Conservation (phyloP, 2,329 filamentous ascomycete species). For the Botryosphaeria dothidea region DNA sequence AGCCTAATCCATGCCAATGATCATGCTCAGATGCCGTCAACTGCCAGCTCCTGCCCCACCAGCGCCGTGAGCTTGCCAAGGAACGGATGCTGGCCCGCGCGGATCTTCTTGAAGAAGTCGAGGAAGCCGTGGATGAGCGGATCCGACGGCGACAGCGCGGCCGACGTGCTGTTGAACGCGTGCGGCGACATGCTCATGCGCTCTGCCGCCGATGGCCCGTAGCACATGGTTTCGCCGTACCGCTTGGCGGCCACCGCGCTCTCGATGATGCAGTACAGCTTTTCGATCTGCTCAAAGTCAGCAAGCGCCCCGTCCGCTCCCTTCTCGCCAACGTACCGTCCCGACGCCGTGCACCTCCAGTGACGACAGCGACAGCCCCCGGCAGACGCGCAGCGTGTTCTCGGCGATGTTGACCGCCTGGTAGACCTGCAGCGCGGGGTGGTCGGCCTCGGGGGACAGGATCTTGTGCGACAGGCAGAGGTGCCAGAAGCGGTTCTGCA, state of each 20-base stretch:
- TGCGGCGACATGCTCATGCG: constrained; percentile 2
- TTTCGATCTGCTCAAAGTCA: constrained; percentile 11
- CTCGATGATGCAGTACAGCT: constrained; percentile 18
- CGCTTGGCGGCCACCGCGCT: constrained; percentile 21
- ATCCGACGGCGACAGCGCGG: neutral
- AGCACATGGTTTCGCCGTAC: constrained; percentile 9
- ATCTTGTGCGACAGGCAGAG: constrained; percentile 41
- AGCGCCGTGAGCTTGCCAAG: constrained; percentile 5
- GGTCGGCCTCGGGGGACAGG: constrained; percentile 27
- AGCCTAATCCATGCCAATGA: neutral
- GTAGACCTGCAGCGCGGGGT: constrained; percentile 38
- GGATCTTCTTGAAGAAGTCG: constrained; percentile 16
- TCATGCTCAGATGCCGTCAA: constrained; percentile 7
- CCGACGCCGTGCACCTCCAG: constrained; percentile 47
- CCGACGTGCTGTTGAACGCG: neutral
- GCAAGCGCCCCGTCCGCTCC: constrained; percentile 24
- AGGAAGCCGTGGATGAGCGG: constrained; percentile 11
- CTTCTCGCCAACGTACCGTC: constrained; percentile 44
- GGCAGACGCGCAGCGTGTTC: constrained; percentile 37
- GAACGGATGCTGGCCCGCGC: constrained; percentile 12
- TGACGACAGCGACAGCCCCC: constrained; percentile 32
- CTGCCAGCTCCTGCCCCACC: constrained; percentile 3
- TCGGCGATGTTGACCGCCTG: constrained; percentile 40
- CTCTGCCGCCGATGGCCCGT: neutral
- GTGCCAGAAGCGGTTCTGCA: constrained; percentile 45